Evolutionary conservation across 2,329 filamentous ascomycete genomes (phyloP).

Genomic region (Arthrinium phaeospermum): DNA sequence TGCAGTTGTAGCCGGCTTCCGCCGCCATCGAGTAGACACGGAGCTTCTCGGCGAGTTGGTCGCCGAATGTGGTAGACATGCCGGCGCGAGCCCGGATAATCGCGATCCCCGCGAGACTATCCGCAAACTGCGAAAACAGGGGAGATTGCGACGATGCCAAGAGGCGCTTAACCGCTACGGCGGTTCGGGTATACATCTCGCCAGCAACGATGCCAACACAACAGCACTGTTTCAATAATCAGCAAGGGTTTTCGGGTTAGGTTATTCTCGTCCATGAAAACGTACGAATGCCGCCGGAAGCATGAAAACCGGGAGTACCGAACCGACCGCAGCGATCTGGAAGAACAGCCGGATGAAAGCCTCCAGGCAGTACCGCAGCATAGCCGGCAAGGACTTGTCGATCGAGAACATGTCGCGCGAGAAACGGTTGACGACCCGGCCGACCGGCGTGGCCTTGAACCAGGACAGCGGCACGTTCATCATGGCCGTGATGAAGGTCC

Average conservation of each 20-base stretch:
- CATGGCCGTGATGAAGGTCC: slow-evolving; percentile 56
- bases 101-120: slow-evolving; percentile 55
- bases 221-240: slow-evolving; percentile 34
- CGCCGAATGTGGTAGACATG: slow-evolving; percentile 54
- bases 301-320: slow-evolving; percentile 51
- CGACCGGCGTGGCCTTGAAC: slow-evolving; percentile 60
- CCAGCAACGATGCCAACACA: slow-evolving; percentile 45
- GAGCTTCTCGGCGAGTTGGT: slow-evolving; percentile 56
- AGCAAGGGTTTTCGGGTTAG: not conserved
- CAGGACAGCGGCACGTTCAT: slow-evolving; percentile 61
- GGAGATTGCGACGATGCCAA: slow-evolving; percentile 52
- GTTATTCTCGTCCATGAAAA: not conserved
- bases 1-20: slow-evolving; percentile 60
- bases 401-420: slow-evolving; percentile 63
- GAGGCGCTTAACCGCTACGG: slow-evolving; percentile 48
- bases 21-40: slow-evolving; percentile 51
- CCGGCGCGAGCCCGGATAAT: slow-evolving; percentile 57
- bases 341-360: slow-evolving; percentile 39
- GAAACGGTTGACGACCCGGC: slow-evolving; percentile 61
- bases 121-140: slow-evolving; percentile 62
- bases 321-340: slow-evolving; percentile 45
- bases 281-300: slow-evolving; percentile 43
- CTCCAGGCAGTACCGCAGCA: slow-evolving; percentile 52
- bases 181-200: slow-evolving; percentile 52
- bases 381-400: slow-evolving; percentile 52